Base-by-base conservation (phyloP, 345 rosid genomes). In the Odontarrhena argentea region DNA sequence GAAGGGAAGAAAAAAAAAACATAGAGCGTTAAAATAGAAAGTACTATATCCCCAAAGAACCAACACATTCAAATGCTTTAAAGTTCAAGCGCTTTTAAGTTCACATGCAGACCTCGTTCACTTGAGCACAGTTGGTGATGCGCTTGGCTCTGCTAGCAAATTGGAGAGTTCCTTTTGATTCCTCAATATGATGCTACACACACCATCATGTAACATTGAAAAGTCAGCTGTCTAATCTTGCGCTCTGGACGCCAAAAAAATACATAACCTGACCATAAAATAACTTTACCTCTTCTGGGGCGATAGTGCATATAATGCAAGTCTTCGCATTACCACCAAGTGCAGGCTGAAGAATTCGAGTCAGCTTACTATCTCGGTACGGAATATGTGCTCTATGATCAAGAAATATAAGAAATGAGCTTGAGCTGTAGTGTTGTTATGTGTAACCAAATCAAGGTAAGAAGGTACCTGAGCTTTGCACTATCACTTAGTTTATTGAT, bases 71-170 rank as follows among this genome's bases (percentile, higher is more conserved):
- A 54, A 38, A 51, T 59, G 32, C 13, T 72, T 28, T 25, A 22
- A 36, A 45, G 51, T 63, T 40, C 5, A 55, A n/a, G n/a, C n/a
- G 32, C 13, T 72, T 28, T 25, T 13, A 36, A 45, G 51, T 63
- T 40, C 5, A 55, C 25, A 59, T 35, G 65, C 73, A 38, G 32
- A 88, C 97, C 99, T 91, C 96, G 53, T 94, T 94, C 78, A 94
- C 96, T 88, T 91, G 92, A 41, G 89, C 99, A 68, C 96, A 91
- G 78, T 94, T 94, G 28, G 96, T 88, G 48, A 91, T 84, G 62
- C 92, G 82, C 75, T 90, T 94, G 73, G 99, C 97, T 87, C 97
- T 88, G 74, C 91, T 94, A 67, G 99, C 97, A 77, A 94, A 94
- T 60, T 81, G 92, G 48, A 90, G 87, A 69, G 99, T 90, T 57